Evolutionary conservation across 2,329 filamentous ascomycete species (phyloP).

Genomic region (Geosmithia morbida): DNA sequence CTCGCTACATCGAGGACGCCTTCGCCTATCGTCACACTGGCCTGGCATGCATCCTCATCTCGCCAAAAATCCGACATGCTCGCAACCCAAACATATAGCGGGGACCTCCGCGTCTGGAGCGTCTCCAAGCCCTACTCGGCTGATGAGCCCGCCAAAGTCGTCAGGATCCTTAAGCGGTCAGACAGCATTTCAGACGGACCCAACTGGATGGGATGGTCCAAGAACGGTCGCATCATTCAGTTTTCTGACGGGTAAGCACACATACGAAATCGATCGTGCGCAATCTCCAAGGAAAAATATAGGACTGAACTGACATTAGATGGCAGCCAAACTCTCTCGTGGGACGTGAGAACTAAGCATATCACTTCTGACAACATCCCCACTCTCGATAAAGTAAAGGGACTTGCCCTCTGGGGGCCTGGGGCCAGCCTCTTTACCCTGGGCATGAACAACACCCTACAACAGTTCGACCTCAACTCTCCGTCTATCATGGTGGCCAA

Average conservation of each 20-base stretch:
- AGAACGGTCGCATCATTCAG: conserved; percentile 92
- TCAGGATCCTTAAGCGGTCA: conserved; percentile 68
- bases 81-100: conserved; percentile 80
- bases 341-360: conserved; percentile 97
- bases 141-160: conserved; percentile 71
- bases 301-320: conserved; percentile 12
- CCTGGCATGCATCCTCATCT: conserved; percentile 93
- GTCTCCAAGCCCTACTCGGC: conserved; percentile 65
- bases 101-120: conserved; percentile 92
- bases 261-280: conserved; percentile 13
- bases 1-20: conserved; percentile 72
- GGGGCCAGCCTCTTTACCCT: conserved; percentile 88
- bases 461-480: conserved; percentile 89
- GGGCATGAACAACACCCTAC: conserved; percentile 74
- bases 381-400: conserved; percentile 66
- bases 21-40: conserved; percentile 72
- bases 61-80: conserved; percentile 98
- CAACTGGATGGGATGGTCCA: conserved; percentile 98
- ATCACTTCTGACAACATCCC: conserved; percentile 83
- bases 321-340: conserved; percentile 71
- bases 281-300: conserved; percentile 27
- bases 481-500: conserved; percentile 69
- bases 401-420: conserved; percentile 76
- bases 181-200: conserved; percentile 61
- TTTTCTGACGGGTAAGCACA: conserved; percentile 70